A percentile compares a stretch with the other conserved stretches of the same genome.
Conservation (phyloP, 2,329 filamentous ascomycete species). For the Hypoxylon sp. region DNA sequence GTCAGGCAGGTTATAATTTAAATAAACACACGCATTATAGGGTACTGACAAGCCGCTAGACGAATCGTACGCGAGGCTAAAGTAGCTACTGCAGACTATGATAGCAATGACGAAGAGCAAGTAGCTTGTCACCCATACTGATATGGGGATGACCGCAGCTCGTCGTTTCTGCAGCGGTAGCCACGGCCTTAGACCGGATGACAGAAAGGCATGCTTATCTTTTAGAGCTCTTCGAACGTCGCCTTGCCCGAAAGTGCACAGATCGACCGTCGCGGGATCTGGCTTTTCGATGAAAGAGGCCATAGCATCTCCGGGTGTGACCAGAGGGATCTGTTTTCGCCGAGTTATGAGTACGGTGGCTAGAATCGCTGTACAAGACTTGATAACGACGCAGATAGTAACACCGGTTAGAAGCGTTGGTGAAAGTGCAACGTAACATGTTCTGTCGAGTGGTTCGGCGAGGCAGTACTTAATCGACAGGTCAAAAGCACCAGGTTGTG, state of each 20-base stretch:
- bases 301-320: conserved; percentile 36
- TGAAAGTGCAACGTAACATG: conserved; percentile 44
- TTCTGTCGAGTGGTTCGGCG: conserved; percentile 30
- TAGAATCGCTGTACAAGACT: conserved; percentile 55
- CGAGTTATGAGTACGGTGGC: conserved; percentile 51
- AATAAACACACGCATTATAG: conserved; percentile 9
- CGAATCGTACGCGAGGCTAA: neutral
- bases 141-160: conserved; percentile 24
- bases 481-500: conserved; percentile 15
- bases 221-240: conserved; percentile 27
- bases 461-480: conserved; percentile 43
- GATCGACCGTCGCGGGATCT: conserved; percentile 22
- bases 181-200: conserved; percentile 35
- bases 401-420: conserved; percentile 41
- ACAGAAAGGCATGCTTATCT: neutral
- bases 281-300: conserved; percentile 38
- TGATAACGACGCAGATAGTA: conserved; percentile 55
- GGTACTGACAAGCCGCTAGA: neutral
- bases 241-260: conserved; percentile 32
- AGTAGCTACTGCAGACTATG: conserved; percentile 1
- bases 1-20: neutral
- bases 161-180: conserved; percentile 12
- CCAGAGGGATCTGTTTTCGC: conserved; percentile 44
- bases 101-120: conserved; percentile 36
- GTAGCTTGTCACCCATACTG: conserved; percentile 43